phyloP scores from a whole-genome alignment of 1,139 yeast genomes.

The Saccharomyces hybrid region DNA sequence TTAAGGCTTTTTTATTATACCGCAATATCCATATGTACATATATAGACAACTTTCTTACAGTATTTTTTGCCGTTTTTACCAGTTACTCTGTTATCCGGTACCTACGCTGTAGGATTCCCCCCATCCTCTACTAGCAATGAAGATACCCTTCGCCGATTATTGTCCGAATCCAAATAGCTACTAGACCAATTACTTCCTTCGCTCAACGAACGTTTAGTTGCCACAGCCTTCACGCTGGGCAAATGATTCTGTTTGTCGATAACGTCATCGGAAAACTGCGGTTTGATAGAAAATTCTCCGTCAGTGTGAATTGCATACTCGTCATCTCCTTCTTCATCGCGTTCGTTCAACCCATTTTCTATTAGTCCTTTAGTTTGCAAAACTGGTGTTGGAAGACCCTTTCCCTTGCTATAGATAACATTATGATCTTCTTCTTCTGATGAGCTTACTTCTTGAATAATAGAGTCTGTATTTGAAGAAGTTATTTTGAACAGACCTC shows the following conservation, averaged over 20 bases:
- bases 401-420: constrained; percentile 6
- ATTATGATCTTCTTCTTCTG: constrained; percentile 21
- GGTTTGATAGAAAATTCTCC: constrained; percentile 11
- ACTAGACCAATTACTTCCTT: constrained; percentile 23
- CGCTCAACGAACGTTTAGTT: constrained; percentile 14
- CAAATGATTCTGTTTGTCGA: constrained; percentile 5
- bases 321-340: constrained; percentile 11
- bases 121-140: not conserved
- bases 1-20: not conserved
- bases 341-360: not conserved
- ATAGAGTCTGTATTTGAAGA: constrained; percentile 22
- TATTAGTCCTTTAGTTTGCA: not conserved
- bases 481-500: constrained; percentile 16
- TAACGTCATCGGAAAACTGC: constrained; percentile 2
- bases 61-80: constrained; percentile 31
- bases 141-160: not conserved
- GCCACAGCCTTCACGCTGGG: constrained; percentile 2
- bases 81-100: constrained; percentile 16
- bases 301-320: constrained; percentile 12
- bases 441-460: constrained; percentile 29
- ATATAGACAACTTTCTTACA: constrained; percentile 11
- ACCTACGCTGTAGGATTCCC: not conserved
- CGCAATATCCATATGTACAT: not conserved
- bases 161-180: constrained; percentile 10
- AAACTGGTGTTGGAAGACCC: not conserved